Base-by-base conservation (phyloP, 2,329 filamentous ascomycete genomes). In the Ascochyta rabiei region DNA sequence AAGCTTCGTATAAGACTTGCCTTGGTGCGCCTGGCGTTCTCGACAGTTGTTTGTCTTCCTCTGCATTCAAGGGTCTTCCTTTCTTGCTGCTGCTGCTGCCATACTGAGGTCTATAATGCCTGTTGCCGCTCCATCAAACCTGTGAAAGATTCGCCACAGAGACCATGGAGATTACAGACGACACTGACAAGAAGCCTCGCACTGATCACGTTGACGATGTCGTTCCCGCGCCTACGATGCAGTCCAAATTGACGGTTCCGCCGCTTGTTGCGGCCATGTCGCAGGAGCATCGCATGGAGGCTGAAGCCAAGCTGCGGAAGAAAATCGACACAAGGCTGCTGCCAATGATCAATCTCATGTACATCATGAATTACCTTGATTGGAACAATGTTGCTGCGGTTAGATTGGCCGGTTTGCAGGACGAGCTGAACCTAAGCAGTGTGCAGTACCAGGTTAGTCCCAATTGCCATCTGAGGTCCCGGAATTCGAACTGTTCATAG, bases 351-450 rank as follows among this genome's bases (percentile, higher is more conserved):
- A 84, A 91, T 39, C 71, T 91, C 60, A 89, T 91, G 77, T 91
- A 90, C 66, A 89, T 91, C 69, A 73, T 89, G 77, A 91, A 91
- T 75, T 91, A 90, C 71, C 73, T 89, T n/a, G 86, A 88, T 64
- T 78, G 86, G 21, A 87, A 87, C 71, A 88, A 89, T 71, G 88
- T 89, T 59, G 86, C 86, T 1, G 82, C 86, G 0, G 88, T 88
- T 1, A 81, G 84, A 18, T 78, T 90, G 42, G 73, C 74, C 7
- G 87, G 87, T 6, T 76, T 90, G 19, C 83, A 88, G 52, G 77
- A 79, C 8, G 87, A 89, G 46, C 74, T 89, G 19, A 69, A 77
- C 1, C 77, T 89, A 57, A 72, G 73, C 35, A 76, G 83, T 61
- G 81, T 80, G 3, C 78, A 89, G 68, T 89, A 89, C 67, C 82